phyloP scores from a whole-genome alignment of 345 rosid species.

The Laguncularia racemosa region DNA sequence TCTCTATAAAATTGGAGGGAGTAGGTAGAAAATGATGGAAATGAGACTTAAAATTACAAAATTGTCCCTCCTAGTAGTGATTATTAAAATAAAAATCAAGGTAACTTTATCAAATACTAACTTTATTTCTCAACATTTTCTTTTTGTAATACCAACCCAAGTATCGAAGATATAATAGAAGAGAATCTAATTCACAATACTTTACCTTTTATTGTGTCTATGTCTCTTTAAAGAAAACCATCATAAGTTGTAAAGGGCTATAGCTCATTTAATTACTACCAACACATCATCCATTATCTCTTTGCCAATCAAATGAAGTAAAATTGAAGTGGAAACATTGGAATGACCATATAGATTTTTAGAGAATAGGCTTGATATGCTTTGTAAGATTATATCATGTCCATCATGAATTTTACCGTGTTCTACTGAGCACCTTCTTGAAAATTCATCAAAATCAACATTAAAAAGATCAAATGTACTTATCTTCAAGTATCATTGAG shows the following conservation, averaged over 20 bases:
- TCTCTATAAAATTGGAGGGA: too few species aligned
- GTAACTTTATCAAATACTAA: too few species aligned
- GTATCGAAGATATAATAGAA: too few species aligned
- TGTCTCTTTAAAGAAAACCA: slow-evolving; percentile 54
- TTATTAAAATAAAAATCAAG: too few species aligned
- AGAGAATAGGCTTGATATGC: slow-evolving; percentile 43
- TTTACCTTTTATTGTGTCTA: slow-evolving; percentile 53
- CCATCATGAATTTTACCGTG: slow-evolving; percentile 46
- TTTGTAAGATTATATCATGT: slow-evolving; percentile 53
- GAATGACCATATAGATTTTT: slow-evolving; percentile 32
- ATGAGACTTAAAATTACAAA: too few species aligned
- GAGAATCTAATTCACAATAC: not conserved
- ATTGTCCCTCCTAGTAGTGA: too few species aligned
- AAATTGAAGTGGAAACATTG: slow-evolving; percentile 17
- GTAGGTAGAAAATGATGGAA: too few species aligned
- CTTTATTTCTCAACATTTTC: too few species aligned
- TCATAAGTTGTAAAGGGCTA: slow-evolving; percentile 49
- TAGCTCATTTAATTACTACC: slow-evolving; percentile 66
- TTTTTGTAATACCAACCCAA: too few species aligned
- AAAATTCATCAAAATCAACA: too few species aligned
- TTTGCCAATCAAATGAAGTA: slow-evolving; percentile 61
- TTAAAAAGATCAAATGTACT: not conserved
- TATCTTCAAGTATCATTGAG: too few species aligned
- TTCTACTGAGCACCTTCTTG: too few species aligned
- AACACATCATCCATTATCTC: slow-evolving; percentile 54